Conservation (phyloP, 2,329 filamentous ascomycete species). For the Celoporthe dispersa region DNA sequence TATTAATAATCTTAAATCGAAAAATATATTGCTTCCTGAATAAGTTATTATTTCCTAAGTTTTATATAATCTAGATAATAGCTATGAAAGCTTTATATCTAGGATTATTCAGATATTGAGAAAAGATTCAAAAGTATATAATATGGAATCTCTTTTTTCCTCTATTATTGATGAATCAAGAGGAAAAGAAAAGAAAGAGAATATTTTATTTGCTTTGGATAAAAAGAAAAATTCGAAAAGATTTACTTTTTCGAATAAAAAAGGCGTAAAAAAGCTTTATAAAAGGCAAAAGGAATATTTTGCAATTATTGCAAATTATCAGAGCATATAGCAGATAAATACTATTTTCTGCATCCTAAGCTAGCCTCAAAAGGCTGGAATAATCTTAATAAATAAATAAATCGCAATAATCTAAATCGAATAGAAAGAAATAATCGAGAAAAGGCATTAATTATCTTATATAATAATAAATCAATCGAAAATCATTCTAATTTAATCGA, state of each 20-base stretch:
- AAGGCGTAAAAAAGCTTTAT: neutral
- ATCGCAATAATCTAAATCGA: neutral
- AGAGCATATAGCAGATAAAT: constrained; percentile 9
- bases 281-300: constrained; percentile 6
- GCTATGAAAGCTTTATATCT: constrained; percentile 10
- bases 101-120: neutral
- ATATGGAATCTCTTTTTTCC: neutral
- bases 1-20: neutral
- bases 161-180: constrained; percentile 1
- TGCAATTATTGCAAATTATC: constrained; percentile 5
- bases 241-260: neutral
- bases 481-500: neutral
- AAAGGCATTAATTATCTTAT: neutral
- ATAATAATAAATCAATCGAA: neutral
- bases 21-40: neutral
- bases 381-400: neutral
- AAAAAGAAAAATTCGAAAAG: neutral
- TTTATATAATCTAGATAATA: neutral
- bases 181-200: constrained; percentile 8
- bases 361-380: neutral
- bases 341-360: neutral
- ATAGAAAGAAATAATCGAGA: neutral
- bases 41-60: constrained; percentile 8
- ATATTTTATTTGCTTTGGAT: neutral
- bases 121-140: constrained; percentile 10